phyloP scores from a whole-genome alignment of 306 rosid genomes.

The Luffa acutangula region DNA sequence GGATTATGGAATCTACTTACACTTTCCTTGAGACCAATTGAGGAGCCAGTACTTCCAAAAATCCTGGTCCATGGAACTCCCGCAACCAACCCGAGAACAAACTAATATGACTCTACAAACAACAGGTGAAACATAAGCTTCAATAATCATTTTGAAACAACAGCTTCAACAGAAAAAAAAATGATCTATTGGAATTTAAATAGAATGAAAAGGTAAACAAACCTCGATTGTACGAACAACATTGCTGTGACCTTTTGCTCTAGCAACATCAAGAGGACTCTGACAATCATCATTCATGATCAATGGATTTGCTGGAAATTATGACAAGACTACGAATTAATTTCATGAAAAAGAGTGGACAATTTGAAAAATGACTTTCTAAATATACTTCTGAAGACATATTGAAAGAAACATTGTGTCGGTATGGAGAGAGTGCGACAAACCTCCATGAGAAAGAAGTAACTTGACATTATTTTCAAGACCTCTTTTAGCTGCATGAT shows the following conservation, averaged over 20 bases:
- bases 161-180: constrained; percentile 2
- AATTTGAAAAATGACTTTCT: not conserved
- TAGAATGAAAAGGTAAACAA: constrained; percentile 1
- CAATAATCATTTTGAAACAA: constrained; percentile 6
- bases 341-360: not conserved
- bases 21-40: constrained; percentile 71
- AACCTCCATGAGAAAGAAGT: constrained; percentile 81
- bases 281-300: constrained; percentile 90
- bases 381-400: not conserved
- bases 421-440: constrained; percentile 5
- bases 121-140: constrained; percentile 7
- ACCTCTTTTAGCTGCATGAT: constrained; percentile 96
- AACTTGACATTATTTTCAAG: constrained; percentile 57
- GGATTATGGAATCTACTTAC: constrained; percentile 38
- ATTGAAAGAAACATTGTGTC: not conserved
- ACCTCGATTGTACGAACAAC: constrained; percentile 92
- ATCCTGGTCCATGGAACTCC: constrained; percentile 84
- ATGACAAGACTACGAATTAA: constrained; percentile 11
- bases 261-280: constrained; percentile 78
- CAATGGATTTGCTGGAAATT: constrained; percentile 69
- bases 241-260: constrained; percentile 63
- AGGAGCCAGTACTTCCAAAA: constrained; percentile 80
- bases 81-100: constrained; percentile 94
- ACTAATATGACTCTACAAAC: constrained; percentile 65
- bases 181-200: not conserved